phyloP scores from a whole-genome alignment of 805 yeast genomes.

The Candida nanaspora region DNA sequence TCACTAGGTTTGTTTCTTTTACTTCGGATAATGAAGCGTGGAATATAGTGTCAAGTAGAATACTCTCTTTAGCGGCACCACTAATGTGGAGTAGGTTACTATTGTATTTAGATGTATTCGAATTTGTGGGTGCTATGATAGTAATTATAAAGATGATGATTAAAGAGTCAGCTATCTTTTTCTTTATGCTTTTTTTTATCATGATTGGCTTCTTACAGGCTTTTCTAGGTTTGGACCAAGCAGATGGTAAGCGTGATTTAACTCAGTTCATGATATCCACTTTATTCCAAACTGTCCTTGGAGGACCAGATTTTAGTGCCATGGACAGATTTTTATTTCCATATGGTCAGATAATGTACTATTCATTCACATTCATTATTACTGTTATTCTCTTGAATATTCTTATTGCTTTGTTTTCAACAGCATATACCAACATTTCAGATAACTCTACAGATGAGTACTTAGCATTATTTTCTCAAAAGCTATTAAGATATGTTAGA shows the following conservation, averaged over 20 bases:
- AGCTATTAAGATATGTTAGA: constrained; percentile 74
- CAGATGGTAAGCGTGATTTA: constrained; percentile 78
- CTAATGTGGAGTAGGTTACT: constrained; percentile 78
- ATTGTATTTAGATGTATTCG: constrained; percentile 68
- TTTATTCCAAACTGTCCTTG: constrained; percentile 65
- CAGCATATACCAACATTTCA: constrained; percentile 74
- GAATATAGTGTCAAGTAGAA: constrained; percentile 44
- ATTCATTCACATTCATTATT: constrained; percentile 69
- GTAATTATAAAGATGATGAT: constrained; percentile 81
- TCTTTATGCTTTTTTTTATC: constrained; percentile 62
- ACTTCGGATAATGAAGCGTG: not conserved
- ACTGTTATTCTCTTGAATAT: constrained; percentile 73
- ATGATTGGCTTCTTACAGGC: constrained; percentile 82
- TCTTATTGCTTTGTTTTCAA: constrained; percentile 76
- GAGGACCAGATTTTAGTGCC: constrained; percentile 65
- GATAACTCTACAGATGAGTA: constrained; percentile 82
- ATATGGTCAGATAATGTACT: constrained; percentile 74
- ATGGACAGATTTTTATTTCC: constrained; percentile 76
- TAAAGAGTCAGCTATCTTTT: constrained; percentile 80
- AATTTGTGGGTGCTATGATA: constrained; percentile 83
- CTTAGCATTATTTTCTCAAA: constrained; percentile 76
- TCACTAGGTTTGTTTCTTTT: constrained; percentile 41
- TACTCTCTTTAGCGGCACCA: constrained; percentile 77
- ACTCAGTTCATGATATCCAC: constrained; percentile 57
- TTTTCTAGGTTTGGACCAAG: constrained; percentile 77